Evolutionary conservation across 345 rosid genomes (phyloP).

Genomic region (Hirschfeldia incana): DNA sequence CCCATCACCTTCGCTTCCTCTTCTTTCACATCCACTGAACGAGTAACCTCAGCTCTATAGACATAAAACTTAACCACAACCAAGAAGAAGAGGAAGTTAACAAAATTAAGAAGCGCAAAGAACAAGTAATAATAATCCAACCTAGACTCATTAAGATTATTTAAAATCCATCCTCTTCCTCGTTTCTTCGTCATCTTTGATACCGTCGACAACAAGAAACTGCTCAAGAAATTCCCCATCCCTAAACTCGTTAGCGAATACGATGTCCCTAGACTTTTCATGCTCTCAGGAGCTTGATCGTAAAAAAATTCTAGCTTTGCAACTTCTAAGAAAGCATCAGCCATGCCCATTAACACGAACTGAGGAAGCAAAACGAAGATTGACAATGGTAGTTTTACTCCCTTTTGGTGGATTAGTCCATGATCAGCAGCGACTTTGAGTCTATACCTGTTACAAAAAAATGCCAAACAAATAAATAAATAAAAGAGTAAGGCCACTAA

Average conservation of each 20-base stretch:
- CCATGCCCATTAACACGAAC: conserved; percentile 67
- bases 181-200: conserved; percentile 48
- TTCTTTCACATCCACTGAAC: conserved; percentile 57
- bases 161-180: conserved; percentile 63
- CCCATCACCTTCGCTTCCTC: conserved; percentile 47
- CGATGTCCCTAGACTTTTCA: conserved; percentile 81
- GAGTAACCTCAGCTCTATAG: conserved; percentile 55
- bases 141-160: conserved; percentile 66
- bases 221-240: conserved; percentile 66
- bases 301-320: conserved; percentile 89
- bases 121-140: conserved; percentile 67
- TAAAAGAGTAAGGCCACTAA: background rate
- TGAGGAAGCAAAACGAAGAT: conserved; percentile 77
- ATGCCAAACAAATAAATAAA: too few relatives aligned
- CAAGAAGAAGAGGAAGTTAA: conserved; percentile 59
- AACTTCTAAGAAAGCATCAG: conserved; percentile 66
- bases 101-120: conserved; percentile 49
- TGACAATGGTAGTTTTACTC: conserved; percentile 52
- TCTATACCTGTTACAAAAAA: conserved; percentile 47
- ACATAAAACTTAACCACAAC: conserved; percentile 53
- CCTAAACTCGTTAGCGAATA: conserved; percentile 60
- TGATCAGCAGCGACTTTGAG: conserved; percentile 50
- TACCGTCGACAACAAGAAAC: conserved; percentile 55
- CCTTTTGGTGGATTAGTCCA: conserved; percentile 13
- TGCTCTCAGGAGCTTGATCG: conserved; percentile 77